Evolutionary conservation across 345 rosid genomes (phyloP).

Genomic region (Syzygium jambos): DNA sequence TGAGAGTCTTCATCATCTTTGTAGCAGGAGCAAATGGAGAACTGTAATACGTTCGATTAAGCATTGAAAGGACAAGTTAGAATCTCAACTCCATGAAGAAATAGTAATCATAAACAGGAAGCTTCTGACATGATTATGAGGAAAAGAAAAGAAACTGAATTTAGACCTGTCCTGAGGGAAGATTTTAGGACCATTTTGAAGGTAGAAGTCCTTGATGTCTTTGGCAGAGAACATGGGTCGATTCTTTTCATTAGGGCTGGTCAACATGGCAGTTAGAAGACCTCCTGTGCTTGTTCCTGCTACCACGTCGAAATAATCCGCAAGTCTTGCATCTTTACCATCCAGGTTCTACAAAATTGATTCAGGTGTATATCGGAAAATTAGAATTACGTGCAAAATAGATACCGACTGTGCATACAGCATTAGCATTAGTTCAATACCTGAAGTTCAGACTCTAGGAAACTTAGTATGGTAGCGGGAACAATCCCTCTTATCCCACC

Average conservation of each 20-base stretch:
- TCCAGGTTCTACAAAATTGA: slow-evolving; percentile 19
- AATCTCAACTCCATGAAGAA: neutral
- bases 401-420: neutral
- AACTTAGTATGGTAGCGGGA: slow-evolving; percentile 22
- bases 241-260: slow-evolving; percentile 15
- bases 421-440: neutral
- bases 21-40: neutral
- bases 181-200: slow-evolving; percentile 13
- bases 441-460: slow-evolving; percentile 27
- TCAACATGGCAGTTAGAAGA: slow-evolving; percentile 26
- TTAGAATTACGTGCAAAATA: neutral
- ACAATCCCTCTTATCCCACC: slow-evolving; percentile 39
- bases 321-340: slow-evolving; percentile 25
- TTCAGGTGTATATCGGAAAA: neutral
- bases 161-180: slow-evolving; percentile 12
- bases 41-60: neutral
- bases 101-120: too few species aligned
- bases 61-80: neutral
- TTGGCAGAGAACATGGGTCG: slow-evolving; percentile 29
- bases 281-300: slow-evolving; percentile 31
- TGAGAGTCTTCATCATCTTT: slow-evolving; percentile 1
- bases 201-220: slow-evolving; percentile 17
- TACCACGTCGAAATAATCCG: slow-evolving; percentile 25
- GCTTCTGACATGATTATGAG: neutral
- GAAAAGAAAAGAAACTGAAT: neutral